Evolutionary conservation across 202 grass and related monocot genomes (phyloP), one percentile per base, ranked within the genome.

Genomic region (Digitaria exilis): DNA sequence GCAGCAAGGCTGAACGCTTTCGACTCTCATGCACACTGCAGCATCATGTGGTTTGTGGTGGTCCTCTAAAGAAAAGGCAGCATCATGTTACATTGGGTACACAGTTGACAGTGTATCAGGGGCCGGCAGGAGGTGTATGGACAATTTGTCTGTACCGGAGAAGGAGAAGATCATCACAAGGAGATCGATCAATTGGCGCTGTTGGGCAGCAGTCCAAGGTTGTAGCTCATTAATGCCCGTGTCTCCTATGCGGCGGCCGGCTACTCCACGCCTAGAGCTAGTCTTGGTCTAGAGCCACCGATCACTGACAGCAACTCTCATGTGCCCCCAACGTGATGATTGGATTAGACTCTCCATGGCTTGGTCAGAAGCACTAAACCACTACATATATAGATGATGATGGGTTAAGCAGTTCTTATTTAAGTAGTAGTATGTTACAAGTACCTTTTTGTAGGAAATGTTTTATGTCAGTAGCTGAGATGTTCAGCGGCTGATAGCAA

Each of bases 161-260:
- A 0, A 17, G 35, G 3, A 5, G 24, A 24, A 18, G 41, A 37
- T 7, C 37, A 39, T 39, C 37, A 39, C 7, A 8, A 46, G 44
- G 56, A 55, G 64, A 15, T 72, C 13, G 13, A 52, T 80, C 49
- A 5, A 22, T 39, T 39, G 29, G 58, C 21, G 77, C 88, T 86
- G 46, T 83, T 74, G 59, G 0, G 41, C 73, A 79, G 79, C 84
- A 69, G 84, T 83, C 5, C 13, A 62, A 29, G 45, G 37, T 76
- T 85, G 88, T 82, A 86, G 83, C 73, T 61, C 73, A 89, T 86
- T 69, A 82, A 89, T 89, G 88, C 73, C 30, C 6, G 0, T 86
- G 78, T 86, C 83, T 72, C 83, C 73, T 59, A 28, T n/a, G 25
- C 7, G 12, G 83, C 73, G 65, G 83, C 88, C 83, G 60, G 65